These are phyloP conservation scores for Cucurbita moschata DNA, from an alignment of 306 rosid genomes.

Conservation along the genomic window DNA sequence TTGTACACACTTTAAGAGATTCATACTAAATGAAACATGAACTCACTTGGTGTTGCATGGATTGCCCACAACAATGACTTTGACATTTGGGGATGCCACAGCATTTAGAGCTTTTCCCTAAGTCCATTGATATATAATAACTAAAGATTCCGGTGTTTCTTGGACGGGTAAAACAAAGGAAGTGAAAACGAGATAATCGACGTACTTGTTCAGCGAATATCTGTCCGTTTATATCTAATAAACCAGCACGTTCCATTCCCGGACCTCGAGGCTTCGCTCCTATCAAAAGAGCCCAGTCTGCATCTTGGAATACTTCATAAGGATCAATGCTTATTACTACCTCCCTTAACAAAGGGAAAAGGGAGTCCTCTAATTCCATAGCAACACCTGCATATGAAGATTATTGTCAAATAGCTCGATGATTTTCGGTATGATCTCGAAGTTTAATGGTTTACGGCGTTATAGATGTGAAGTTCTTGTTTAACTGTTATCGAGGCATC, in stretches of 20 bases:
- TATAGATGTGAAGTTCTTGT: not conserved
- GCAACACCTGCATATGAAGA: constrained; percentile 63
- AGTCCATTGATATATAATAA: not conserved
- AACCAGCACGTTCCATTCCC: constrained; percentile 83
- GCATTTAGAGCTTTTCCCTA: constrained; percentile 86
- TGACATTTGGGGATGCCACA: constrained; percentile 75
- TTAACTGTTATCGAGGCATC: not conserved
- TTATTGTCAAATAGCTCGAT: not conserved
- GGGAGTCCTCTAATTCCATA: constrained; percentile 92
- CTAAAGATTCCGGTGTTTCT: not conserved
- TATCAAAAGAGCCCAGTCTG: constrained; percentile 81
- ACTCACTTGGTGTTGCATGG: constrained; percentile 95
- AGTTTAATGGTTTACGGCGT: not conserved
- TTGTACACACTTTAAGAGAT: not conserved
- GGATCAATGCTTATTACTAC: constrained; percentile 80
- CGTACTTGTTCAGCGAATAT: constrained; percentile 73
- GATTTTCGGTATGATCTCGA: not conserved
- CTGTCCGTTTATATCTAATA: constrained; percentile 82
- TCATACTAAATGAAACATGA: not conserved
- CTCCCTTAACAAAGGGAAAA: constrained; percentile 84
- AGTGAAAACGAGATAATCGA: not conserved
- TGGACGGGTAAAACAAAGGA: not conserved
- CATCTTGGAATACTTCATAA: constrained; percentile 91
- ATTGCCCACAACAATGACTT: constrained; percentile 90
- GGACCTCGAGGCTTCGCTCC: constrained; percentile 99